Evolutionary conservation across 805 yeast genomes (phyloP), one percentile per base, ranked within the genome.

Genomic region (Ascoidea asiatica): DNA sequence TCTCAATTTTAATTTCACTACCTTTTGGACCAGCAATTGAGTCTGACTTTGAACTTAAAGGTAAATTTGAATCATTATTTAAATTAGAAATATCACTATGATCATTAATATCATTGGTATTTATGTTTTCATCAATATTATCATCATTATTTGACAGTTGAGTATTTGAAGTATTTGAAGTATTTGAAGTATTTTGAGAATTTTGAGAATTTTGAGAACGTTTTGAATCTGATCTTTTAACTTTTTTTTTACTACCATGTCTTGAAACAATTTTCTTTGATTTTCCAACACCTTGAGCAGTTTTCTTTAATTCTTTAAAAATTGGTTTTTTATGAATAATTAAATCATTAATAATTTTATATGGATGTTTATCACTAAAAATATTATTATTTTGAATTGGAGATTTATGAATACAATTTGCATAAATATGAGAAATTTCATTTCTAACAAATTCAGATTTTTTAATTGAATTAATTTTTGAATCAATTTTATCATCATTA

Each of bases 361-460:
- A 67, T 5, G 82, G 77, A 56, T 77, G 75, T 36, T 72, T 67
- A 54, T 80, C 87, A 46, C 70, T 73, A 39, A 75, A 58, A n/a
- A 71, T 65, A n/a, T 67, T 52, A 7, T 66, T 62, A 1, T 67
- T 64, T 45, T 70, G 71, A 11, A 59, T 56, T 43, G 64, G 61
- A 29, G 83, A 81, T 43, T 82, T 64, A 47, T 79, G 58, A 20
- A 84, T 65, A 48, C 83, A 74, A 37, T 67, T 67, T 1, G 85
- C 79, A 53, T 84, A 75, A 52, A 81, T 88, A 48, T 75, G 76
- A 4, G 86, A 71, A 21, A 86, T 69, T n/a, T 65, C 63, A 21
- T 53, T 52, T 15, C 56, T 59, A 53, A 74, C 70, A 22, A 65
- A 65, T 0, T 59, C 56, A 0, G 66, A 60, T 13, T 61, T 45